These are phyloP conservation scores for Exobasidium cylindrosporum DNA, from an alignment of 1,284 basidiomycete genomes.

Conservation along the genomic window DNA sequence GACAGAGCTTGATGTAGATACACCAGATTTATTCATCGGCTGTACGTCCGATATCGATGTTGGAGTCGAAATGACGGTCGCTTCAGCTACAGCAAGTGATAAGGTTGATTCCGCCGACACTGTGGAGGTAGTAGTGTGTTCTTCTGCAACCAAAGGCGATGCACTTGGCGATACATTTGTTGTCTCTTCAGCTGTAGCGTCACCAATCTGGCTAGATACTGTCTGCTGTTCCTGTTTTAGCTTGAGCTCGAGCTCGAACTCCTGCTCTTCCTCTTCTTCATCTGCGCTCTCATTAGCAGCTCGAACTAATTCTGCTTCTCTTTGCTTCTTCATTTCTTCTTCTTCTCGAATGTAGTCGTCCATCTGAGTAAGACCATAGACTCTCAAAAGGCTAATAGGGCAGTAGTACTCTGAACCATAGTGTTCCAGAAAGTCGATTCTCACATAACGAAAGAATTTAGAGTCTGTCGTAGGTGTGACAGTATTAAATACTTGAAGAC, in stretches of 20 bases:
- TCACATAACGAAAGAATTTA: constrained; percentile 68
- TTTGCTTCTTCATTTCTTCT: constrained; percentile 48
- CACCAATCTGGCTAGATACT: too few relatives aligned
- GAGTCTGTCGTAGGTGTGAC: constrained; percentile 5
- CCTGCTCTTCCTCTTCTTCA: constrained; percentile 9
- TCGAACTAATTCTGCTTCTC: constrained; percentile 15
- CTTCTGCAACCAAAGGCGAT: too few relatives aligned
- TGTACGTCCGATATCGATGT: too few relatives aligned
- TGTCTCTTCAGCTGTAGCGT: too few relatives aligned
- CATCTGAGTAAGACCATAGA: constrained; percentile 93
- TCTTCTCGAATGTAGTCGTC: constrained; percentile 87
- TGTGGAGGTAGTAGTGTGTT: too few relatives aligned
- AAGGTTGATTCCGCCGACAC: too few relatives aligned
- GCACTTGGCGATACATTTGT: too few relatives aligned
- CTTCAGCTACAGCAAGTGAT: too few relatives aligned
- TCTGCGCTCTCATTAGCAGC: constrained; percentile 2
- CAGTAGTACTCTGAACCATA: constrained; percentile 97
- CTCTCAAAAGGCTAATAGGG: constrained; percentile 84
- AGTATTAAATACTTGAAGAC: constrained; percentile 65
- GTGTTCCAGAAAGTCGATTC: constrained; percentile 89
- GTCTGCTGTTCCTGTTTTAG: too few relatives aligned
- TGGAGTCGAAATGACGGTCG: too few relatives aligned
- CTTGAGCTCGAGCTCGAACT: not conserved
- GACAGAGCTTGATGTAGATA: too few relatives aligned
- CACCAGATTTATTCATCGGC: too few relatives aligned